Base-by-base conservation (phyloP, 768 basidiomycete genomes). In the Suillus brevipes region DNA sequence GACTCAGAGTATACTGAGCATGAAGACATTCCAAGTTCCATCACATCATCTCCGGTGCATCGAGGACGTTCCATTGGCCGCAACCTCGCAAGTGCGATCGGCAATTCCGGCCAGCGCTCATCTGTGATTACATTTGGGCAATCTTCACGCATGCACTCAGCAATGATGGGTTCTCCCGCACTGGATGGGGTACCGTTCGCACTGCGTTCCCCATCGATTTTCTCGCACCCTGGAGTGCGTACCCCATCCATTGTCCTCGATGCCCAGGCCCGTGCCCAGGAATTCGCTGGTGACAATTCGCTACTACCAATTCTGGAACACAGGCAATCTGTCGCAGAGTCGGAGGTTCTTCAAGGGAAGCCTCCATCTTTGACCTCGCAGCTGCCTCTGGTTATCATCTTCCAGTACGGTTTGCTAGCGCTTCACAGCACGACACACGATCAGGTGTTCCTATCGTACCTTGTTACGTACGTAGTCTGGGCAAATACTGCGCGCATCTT, bases 351-450 rank as follows among this genome's bases (percentile, higher is more conserved):
- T 14, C 67, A 74, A 12, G 87, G 86, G 74, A 87, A 87, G 70
- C 80, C 84, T 23, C 87, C 87, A 2, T 89, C 90, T 14, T 74
- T 93, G 67, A 77, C 86, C 67, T 89, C 88, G 25, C 88, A 90
- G 71, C 79, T 99, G 36, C 97, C 97, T 6, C 72, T 94, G 40
- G 73, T 90, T 68, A 87, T 98, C 71, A 97, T 99, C 69, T 72
- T 92, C 20, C 96, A 97, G 78, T 97, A 97, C 75, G 92, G 92
- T 23, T 78, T 95, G 66, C 80, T 98, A 67, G 95, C 95, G 5
- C 76, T 98, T 59, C 95, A 97, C 73, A 87, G 88, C 45, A 94
- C 91, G 18, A 94, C 91, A 2, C 95, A 96, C 71, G 92, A 96
- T 79, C 94, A 97, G 76, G 78, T 95, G 36, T 93, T 97, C 80